Conservation (phyloP, 257 asterid genomes). For the Mentha longifolia region DNA sequence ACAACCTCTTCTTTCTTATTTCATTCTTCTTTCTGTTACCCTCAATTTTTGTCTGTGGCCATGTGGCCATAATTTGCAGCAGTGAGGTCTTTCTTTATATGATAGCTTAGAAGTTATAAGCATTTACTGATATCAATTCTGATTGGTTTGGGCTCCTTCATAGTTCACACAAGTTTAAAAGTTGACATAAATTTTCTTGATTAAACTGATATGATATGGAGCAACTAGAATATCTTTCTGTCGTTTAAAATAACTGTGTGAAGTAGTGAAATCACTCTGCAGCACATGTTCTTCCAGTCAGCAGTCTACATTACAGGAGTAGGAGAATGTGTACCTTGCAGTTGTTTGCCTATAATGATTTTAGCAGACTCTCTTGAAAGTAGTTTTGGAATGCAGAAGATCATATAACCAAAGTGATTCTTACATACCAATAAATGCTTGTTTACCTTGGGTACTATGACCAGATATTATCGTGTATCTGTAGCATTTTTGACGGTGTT, state of each 20-base stretch:
- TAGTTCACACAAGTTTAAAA: slow-evolving; percentile 13
- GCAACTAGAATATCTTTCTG: slow-evolving; percentile 9
- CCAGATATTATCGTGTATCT: slow-evolving; percentile 33
- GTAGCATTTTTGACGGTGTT: slow-evolving; percentile 86
- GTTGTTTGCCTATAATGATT: slow-evolving; percentile 13
- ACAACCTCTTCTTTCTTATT: not conserved
- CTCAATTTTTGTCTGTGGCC: slow-evolving; percentile 11
- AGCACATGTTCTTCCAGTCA: slow-evolving; percentile 22
- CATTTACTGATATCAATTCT: slow-evolving; percentile 9
- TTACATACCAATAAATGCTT: slow-evolving; percentile 21
- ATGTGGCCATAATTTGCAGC: not conserved
- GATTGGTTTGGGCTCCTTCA: slow-evolving; percentile 12
- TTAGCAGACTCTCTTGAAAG: slow-evolving; percentile 12
- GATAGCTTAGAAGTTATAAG: slow-evolving; percentile 22
- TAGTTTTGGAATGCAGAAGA: slow-evolving; percentile 8
- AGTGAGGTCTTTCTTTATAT: slow-evolving; percentile 5
- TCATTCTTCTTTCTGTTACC: not conserved
- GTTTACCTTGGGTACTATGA: slow-evolving; percentile 17
- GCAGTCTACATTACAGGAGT: slow-evolving; percentile 12
- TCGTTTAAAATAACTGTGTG: slow-evolving; percentile 7
- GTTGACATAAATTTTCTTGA: slow-evolving; percentile 18
- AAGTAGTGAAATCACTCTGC: slow-evolving; percentile 24
- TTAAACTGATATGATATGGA: slow-evolving; percentile 25
- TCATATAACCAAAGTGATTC: slow-evolving; percentile 13
- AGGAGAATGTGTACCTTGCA: slow-evolving; percentile 19